Evolutionary conservation across 331 rosid genomes (phyloP).

Genomic region (Rosa hybrid): DNA sequence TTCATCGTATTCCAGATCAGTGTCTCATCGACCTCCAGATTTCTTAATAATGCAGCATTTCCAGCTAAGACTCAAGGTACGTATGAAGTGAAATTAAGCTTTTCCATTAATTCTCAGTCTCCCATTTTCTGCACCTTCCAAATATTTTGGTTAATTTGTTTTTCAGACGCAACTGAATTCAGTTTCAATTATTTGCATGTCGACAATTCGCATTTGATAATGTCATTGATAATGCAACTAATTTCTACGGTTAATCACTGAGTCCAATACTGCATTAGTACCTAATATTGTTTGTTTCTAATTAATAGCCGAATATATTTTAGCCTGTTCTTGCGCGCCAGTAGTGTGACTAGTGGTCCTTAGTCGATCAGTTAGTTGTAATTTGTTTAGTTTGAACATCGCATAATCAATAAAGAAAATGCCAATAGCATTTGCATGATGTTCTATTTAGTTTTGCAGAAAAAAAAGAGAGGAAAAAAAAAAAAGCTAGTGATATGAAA

Average conservation of each 20-base stretch:
- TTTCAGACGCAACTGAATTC: not conserved
- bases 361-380: not conserved
- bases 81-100: not conserved
- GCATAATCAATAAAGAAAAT: not conserved
- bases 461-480: not conserved
- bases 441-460: too few species aligned
- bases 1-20: slow-evolving; percentile 10
- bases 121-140: not conserved
- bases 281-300: not conserved
- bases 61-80: slow-evolving; percentile 13
- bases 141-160: not conserved
- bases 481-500: not conserved
- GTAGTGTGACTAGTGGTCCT: not conserved
- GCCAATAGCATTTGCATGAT: not conserved
- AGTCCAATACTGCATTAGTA: not conserved
- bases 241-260: not conserved
- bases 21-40: slow-evolving; percentile 19
- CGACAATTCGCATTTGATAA: not conserved
- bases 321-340: not conserved
- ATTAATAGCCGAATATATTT: not conserved
- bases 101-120: not conserved
- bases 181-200: not conserved
- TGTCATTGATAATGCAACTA: not conserved
- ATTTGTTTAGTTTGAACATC: not conserved
- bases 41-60: slow-evolving; percentile 2